Base-by-base conservation (phyloP, 352 stramenopile species). In the Pythium pectinolyticum region DNA sequence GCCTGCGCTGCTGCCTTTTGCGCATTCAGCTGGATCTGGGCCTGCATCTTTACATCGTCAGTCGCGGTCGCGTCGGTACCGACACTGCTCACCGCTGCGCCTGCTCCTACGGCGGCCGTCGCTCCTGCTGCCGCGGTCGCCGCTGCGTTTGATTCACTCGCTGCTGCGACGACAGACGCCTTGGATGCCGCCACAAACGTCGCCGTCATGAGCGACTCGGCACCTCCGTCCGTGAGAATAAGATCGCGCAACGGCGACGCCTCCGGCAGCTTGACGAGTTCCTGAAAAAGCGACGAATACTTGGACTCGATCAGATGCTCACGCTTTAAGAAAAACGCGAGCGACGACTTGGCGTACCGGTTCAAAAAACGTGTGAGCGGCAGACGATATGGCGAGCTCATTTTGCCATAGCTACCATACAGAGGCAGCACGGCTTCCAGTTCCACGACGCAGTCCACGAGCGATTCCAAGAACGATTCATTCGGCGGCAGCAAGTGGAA, bases 401-500 rank as follows among this genome's bases (percentile, higher is more conserved):
- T 88, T 60, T 92, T 90, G 28, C 86, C 82, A 49, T 89, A 94
- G 35, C 83, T 94, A 50, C 95, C 92, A 59, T 97, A 98, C 49
- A 83, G 82, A 1, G 88, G 89, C 20, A 99, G 72, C 28, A 96
- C 90, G 20, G 85, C 74, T 63, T 99, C 95, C 8, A 99, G 75
- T 57, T 98, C 89, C 14, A 99, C 87, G 8, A 97, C 97, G 52
- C 88, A 96, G 59, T 96, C 96, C 40, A 99, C 95, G 24, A 99
- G 79, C 19, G 88, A 84, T 61, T 99, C 96, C 34, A 99, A 79
- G 72, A 99, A 99, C 5, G 94, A 88, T 59, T 96, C 86, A 45
- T 97, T 96, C 24, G 96, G 86, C 20, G 97, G 96, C 22, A 99
- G 78, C 51, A 98, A 78, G 37, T 97, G 79, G 74, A 99, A 99